Conservation (phyloP, 169 alveolate species). For the Plasmodium malariae region DNA sequence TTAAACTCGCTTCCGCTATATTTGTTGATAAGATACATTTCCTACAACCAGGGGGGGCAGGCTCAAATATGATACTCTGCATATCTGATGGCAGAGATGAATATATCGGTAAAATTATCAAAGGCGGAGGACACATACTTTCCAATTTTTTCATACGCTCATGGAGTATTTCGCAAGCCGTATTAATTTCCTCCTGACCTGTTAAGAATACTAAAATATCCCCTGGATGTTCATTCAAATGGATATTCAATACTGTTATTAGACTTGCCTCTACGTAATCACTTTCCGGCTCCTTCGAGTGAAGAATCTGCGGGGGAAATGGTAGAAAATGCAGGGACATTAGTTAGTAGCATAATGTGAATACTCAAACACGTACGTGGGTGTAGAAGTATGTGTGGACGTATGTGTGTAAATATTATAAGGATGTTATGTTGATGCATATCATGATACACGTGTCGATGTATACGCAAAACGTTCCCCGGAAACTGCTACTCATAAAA, state of each 20-base stretch:
- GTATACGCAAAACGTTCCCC: background rate
- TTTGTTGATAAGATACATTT: conserved; percentile 99
- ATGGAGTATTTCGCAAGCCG: conserved; percentile 97
- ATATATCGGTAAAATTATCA: conserved; percentile 96
- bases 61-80: conserved; percentile 98
- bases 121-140: conserved; percentile 95
- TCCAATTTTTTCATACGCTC: conserved; percentile 96
- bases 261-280: conserved; percentile 99
- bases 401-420: too few species aligned
- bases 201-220: conserved; percentile 98
- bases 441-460: too few species aligned
- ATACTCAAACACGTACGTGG: too few species aligned
- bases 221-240: conserved; percentile 97
- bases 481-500: background rate
- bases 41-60: conserved; percentile 98
- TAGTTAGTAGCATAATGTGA: too few species aligned
- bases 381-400: too few species aligned
- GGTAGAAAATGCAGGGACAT: background rate
- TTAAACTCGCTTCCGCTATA: conserved; percentile 99
- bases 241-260: conserved; percentile 97
- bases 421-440: too few species aligned
- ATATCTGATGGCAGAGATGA: conserved; percentile 98
- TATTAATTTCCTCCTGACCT: conserved; percentile 99
- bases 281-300: conserved; percentile 97
- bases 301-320: conserved; percentile 76